Evolutionary conservation across 768 basidiomycete genomes (phyloP), one percentile per base, ranked within the genome.

Genomic region (Fistulinella prunicolor): DNA sequence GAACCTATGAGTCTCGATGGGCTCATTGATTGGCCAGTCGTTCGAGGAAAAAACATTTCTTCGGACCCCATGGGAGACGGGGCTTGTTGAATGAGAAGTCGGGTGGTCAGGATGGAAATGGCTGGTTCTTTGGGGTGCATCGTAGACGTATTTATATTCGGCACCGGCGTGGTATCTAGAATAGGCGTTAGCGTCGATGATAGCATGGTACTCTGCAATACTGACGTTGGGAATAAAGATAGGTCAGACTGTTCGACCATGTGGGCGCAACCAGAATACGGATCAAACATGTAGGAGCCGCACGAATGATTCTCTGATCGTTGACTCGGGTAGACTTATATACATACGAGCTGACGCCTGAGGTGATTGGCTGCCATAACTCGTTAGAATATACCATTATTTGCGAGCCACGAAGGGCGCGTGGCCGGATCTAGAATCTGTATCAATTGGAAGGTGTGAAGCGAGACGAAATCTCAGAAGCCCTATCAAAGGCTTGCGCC

Each of bases 351-450:
- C 6, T 9, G 9, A 30, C 28, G 19, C 8, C 23, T 39, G 46
- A 51, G 28, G 35, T 16, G 44, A 50, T 45, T 55, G 54, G 51
- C 54, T 16, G 48, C 50, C 60, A 47, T 47, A 44, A 30, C 4
- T 21, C 20, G 24, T 34, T 13, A 20, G 40, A 42, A 43, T 24
- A 36, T 46, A 14, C 9, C 16, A 39, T 42, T 20, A 40, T 50
- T 39, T 23, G 22, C 20, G 19, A 47, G n/a, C n/a, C n/a, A n/a
- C n/a, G 38, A 44, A 35, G 6, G 26, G 35, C 38, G 20, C 21
- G n/a, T 50, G 47, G 24, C 47, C 30, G 19, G 44, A 50, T 56
- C 53, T 37, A 24, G 35, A 41, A 26, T 32, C 26, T 24, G 49
- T 21, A 50, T 26, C 40, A 32, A 24, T 24, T 21, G 9, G 21